Percentiles rank a stretch among this genome's conserved stretches.
phyloP scores from a whole-genome alignment of 2,329 filamentous ascomycete species.

The Fusarium begoniae region DNA sequence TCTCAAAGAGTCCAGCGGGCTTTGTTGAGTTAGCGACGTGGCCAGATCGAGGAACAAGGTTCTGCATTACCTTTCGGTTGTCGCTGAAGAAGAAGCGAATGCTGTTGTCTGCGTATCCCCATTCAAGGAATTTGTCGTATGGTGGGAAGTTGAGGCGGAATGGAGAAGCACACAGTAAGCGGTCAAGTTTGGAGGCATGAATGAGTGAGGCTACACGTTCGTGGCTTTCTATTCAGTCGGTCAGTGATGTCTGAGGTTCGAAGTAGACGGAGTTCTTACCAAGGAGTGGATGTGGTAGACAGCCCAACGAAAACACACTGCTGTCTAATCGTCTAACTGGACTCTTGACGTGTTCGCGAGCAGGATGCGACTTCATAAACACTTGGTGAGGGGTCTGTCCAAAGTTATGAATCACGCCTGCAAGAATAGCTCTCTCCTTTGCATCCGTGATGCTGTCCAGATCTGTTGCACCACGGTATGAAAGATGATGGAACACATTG shows the following conservation, averaged over 20 bases:
- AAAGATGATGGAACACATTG: constrained; percentile 96
- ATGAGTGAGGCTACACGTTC: constrained; percentile 83
- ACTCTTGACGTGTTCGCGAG: constrained; percentile 74
- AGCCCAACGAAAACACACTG: constrained; percentile 77
- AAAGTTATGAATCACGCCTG: constrained; percentile 98
- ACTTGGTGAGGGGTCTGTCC: constrained; percentile 97
- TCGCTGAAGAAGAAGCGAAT: constrained; percentile 91
- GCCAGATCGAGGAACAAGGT: not conserved
- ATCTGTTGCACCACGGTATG: constrained; percentile 93
- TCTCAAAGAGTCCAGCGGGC: constrained; percentile 88
- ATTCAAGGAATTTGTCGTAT: constrained; percentile 93
- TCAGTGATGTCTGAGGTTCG: not conserved
- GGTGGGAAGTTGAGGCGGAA: constrained; percentile 90
- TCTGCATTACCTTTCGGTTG: constrained; percentile 70
- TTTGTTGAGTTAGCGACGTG: constrained; percentile 45
- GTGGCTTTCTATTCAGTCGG: constrained; percentile 63
- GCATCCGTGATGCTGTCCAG: constrained; percentile 90
- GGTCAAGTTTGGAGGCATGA: constrained; percentile 82
- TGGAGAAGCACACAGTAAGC: constrained; percentile 82
- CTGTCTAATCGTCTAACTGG: constrained; percentile 79
- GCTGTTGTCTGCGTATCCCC: constrained; percentile 94
- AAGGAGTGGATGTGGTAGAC: constrained; percentile 80
- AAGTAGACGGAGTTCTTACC: constrained; percentile 51
- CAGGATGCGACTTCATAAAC: constrained; percentile 82
- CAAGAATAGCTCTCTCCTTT: constrained; percentile 85